phyloP scores from a whole-genome alignment of 768 basidiomycete species.

The Auriscalpium microsporum region DNA sequence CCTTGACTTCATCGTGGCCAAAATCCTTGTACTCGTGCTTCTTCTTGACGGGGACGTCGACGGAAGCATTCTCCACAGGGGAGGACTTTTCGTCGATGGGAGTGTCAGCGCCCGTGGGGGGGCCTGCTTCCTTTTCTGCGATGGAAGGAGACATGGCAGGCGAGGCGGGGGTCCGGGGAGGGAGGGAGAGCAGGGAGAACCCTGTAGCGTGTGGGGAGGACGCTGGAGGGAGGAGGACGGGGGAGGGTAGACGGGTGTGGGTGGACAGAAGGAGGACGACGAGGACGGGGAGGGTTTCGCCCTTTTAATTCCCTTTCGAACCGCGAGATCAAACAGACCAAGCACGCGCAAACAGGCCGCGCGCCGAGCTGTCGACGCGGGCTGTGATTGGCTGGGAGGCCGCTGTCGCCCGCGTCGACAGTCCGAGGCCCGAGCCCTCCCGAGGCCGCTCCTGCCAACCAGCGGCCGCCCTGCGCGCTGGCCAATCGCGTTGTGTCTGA shows the following conservation, averaged over 20 bases:
- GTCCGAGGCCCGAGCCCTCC: background rate
- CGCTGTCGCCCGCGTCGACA: background rate
- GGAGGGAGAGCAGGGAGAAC: slow-evolving; percentile 5
- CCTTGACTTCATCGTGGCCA: slow-evolving; percentile 57
- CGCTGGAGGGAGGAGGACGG: background rate
- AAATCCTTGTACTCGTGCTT: slow-evolving; percentile 89
- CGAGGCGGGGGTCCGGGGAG: background rate
- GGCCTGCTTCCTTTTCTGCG: slow-evolving; percentile 62
- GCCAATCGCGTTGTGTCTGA: too few relatives aligned
- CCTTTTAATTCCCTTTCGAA: background rate
- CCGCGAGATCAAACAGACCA: background rate
- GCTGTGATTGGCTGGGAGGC: background rate
- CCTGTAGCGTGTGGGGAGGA: slow-evolving; percentile 1
- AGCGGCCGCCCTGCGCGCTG: background rate
- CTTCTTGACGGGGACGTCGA: slow-evolving; percentile 30
- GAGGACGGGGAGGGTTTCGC: slow-evolving; percentile 8
- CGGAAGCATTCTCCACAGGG: background rate
- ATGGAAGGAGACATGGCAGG: slow-evolving; percentile 30
- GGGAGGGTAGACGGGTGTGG: slow-evolving; percentile 12
- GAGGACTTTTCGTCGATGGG: slow-evolving; percentile 17
- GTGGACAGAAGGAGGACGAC: slow-evolving; percentile 15
- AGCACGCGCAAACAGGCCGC: background rate
- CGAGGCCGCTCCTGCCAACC: background rate
- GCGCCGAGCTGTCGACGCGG: background rate
- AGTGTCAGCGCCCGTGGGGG: slow-evolving; percentile 36